Conservation (phyloP, 352 stramenopile genomes). For the Phytophthora pisi region DNA sequence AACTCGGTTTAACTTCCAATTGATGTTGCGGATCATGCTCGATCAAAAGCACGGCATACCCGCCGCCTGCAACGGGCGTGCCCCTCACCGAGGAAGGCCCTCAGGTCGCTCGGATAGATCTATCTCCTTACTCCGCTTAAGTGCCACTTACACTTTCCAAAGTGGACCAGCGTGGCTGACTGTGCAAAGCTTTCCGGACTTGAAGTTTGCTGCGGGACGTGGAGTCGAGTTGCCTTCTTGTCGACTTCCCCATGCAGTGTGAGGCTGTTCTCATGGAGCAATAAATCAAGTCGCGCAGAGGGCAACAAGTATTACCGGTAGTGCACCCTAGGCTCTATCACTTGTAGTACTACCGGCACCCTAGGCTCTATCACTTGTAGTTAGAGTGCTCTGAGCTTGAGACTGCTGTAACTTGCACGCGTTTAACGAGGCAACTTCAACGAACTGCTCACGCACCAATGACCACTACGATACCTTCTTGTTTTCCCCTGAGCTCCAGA, state of each 20-base stretch:
- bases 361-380: not conserved
- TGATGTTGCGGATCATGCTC: no score
- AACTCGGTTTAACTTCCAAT: not conserved
- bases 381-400: not conserved
- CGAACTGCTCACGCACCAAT: conserved; percentile 14
- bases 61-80: no score
- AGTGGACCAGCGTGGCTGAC: not conserved
- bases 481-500: not conserved
- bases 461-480: not conserved
- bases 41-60: no score
- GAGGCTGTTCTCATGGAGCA: conserved; percentile 14
- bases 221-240: not conserved
- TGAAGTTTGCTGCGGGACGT: not conserved
- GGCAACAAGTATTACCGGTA: not conserved
- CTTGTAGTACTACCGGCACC: no score
- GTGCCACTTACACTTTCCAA: not conserved
- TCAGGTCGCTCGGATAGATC: no score
- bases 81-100: no score
- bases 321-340: not conserved
- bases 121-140: no score
- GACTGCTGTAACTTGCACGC: not conserved
- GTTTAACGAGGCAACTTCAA: conserved; percentile 19
- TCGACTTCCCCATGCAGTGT: not conserved
- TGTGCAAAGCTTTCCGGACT: not conserved
- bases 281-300: conserved; percentile 27